These are phyloP conservation scores for Globisporangium paroecandrum DNA, from an alignment of 352 stramenopile species.

Conservation along the genomic window DNA sequence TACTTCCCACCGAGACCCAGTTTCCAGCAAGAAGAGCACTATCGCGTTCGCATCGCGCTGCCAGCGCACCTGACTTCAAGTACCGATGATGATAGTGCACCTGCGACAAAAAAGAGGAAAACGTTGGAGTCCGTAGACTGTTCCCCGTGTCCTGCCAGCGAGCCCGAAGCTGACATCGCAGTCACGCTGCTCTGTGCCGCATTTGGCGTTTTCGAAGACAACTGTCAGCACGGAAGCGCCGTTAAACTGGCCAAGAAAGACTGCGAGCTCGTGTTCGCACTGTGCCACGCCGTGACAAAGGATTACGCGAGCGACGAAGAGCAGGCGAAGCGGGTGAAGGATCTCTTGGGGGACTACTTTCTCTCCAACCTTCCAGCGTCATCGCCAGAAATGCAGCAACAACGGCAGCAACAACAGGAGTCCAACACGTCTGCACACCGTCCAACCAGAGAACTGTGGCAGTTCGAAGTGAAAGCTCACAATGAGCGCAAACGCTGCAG, in stretches of 20 bases:
- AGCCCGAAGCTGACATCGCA: background rate
- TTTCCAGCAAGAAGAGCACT: conserved; percentile 6
- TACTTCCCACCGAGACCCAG: conserved; percentile 1
- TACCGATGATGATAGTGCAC: background rate
- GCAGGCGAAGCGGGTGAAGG: background rate
- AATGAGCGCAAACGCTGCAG: background rate
- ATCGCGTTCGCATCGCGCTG: background rate
- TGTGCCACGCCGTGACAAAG: background rate
- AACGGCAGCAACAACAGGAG: background rate
- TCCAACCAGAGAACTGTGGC: background rate
- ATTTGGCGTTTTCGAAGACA: conserved; percentile 5
- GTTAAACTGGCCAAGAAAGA: background rate
- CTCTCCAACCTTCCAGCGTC: background rate
- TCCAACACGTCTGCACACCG: background rate
- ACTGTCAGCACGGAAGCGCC: background rate
- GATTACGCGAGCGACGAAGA: background rate
- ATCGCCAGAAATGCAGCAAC: background rate
- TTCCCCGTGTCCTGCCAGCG: background rate
- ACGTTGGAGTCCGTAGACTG: background rate
- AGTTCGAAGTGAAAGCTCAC: background rate
- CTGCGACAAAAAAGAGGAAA: background rate
- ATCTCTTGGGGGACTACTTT: background rate
- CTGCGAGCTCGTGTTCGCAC: conserved; percentile 2
- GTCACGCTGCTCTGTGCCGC: background rate
- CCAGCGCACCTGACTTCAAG: too few relatives aligned